Percentiles rank a stretch among this genome's conserved stretches.
phyloP scores from a whole-genome alignment of 2,329 filamentous ascomycete genomes.

The Chaetomiaceae sp. region DNA sequence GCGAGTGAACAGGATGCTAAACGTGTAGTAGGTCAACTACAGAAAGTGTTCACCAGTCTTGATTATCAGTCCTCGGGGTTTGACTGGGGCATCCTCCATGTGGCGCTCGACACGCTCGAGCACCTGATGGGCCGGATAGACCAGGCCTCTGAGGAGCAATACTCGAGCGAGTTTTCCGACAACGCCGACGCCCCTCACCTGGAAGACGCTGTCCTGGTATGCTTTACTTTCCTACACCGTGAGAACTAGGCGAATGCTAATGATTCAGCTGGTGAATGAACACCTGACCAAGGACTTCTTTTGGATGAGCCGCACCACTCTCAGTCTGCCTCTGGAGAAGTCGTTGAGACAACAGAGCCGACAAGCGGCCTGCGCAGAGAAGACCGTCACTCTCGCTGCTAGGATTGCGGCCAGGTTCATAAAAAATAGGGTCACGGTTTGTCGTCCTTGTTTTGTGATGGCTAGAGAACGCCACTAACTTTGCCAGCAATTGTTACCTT shows the following conservation, averaged over 20 bases:
- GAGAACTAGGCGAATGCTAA: background rate
- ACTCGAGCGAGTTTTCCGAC: constrained; percentile 31
- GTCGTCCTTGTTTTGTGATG: constrained; percentile 23
- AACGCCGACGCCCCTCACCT: constrained; percentile 33
- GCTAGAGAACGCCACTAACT: constrained; percentile 18
- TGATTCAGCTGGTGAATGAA: constrained; percentile 43
- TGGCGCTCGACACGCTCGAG: constrained; percentile 44
- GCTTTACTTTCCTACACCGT: constrained; percentile 6
- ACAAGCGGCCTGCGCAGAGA: constrained; percentile 39
- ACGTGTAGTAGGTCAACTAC: constrained; percentile 40
- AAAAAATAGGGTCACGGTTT: constrained; percentile 40
- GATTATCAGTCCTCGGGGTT: constrained; percentile 40
- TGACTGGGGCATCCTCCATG: constrained; percentile 46
- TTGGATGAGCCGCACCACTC: constrained; percentile 35
- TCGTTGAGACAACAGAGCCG: constrained; percentile 16
- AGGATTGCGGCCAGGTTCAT: constrained; percentile 44
- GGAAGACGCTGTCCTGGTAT: constrained; percentile 47
- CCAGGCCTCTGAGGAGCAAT: constrained; percentile 37
- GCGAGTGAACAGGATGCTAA: constrained; percentile 14
- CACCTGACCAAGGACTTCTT: constrained; percentile 46
- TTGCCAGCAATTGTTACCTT: constrained; percentile 38
- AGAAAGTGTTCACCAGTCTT: constrained; percentile 49
- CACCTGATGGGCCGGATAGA: constrained; percentile 45
- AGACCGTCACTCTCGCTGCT: constrained; percentile 43
- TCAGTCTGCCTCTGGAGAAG: constrained; percentile 23